Percentiles rank a stretch among this genome's conserved stretches.
Conservation (phyloP, 306 rosid species). For the Vicia villosa region DNA sequence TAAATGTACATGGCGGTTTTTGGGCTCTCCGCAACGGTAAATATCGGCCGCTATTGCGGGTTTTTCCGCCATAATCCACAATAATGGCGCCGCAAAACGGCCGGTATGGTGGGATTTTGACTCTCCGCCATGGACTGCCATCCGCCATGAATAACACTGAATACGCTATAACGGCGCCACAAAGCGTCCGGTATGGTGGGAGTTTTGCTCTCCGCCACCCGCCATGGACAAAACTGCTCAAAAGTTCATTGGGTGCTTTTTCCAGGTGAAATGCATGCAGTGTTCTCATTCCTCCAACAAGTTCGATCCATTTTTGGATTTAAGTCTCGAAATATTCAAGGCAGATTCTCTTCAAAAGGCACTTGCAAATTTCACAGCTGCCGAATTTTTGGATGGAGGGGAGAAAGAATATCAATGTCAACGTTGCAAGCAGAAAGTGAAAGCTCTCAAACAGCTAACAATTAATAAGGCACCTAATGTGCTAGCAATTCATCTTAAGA, state of each 20-base stretch:
- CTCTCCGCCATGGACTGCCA: too few relatives aligned
- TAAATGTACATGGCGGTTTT: too few relatives aligned
- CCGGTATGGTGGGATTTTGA: too few relatives aligned
- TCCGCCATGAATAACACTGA: too few relatives aligned
- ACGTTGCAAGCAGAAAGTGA: constrained; percentile 91
- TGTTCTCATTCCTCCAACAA: constrained; percentile 85
- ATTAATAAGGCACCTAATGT: constrained; percentile 92
- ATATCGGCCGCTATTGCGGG: too few relatives aligned
- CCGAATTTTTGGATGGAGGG: constrained; percentile 93
- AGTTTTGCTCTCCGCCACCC: too few relatives aligned
- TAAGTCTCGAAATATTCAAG: constrained; percentile 90
- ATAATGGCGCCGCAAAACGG: too few relatives aligned
- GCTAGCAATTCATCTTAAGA: constrained; percentile 80
- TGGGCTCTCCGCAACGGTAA: too few relatives aligned
- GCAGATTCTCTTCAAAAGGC: constrained; percentile 88
- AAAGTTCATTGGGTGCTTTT: constrained; percentile 30
- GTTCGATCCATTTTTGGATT: constrained; percentile 91
- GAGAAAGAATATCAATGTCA: constrained; percentile 89
- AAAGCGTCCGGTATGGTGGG: too few relatives aligned
- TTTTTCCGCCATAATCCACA: too few relatives aligned
- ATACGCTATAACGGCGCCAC: too few relatives aligned
- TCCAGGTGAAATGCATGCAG: constrained; percentile 89
- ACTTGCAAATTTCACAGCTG: constrained; percentile 75
- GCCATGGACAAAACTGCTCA: too few relatives aligned
- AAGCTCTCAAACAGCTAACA: constrained; percentile 85